phyloP scores from a whole-genome alignment of 2,329 filamentous ascomycete genomes.

The Helotiales sp. region DNA sequence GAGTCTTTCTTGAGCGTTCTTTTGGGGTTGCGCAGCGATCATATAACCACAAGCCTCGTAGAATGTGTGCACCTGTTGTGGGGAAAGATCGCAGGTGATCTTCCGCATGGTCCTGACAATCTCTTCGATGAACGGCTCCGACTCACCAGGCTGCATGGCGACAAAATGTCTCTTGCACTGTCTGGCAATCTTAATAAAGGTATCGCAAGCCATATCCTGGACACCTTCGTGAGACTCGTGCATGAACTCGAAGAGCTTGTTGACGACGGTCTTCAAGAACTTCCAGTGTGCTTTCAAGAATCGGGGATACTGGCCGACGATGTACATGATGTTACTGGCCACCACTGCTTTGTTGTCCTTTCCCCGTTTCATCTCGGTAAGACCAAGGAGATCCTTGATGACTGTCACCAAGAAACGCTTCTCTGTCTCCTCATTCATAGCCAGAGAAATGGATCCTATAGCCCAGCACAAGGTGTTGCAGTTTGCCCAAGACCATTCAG shows the following conservation, averaged over 20 bases:
- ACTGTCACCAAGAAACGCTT: constrained; percentile 98
- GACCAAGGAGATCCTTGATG: constrained; percentile 93
- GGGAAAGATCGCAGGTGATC: constrained; percentile 92
- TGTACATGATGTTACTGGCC: constrained; percentile 99
- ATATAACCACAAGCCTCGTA: constrained; percentile 99
- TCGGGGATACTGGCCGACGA: constrained; percentile 96
- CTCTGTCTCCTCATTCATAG: constrained; percentile 99
- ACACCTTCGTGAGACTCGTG: constrained; percentile 99
- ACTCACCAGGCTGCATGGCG: constrained; percentile 89
- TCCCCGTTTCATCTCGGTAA: constrained; percentile 98
- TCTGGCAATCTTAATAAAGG: constrained; percentile 99
- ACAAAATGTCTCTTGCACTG: constrained; percentile 98
- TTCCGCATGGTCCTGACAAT: constrained; percentile 95
- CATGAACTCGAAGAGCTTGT: constrained; percentile 99
- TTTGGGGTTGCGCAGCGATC: constrained; percentile 97
- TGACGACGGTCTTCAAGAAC: constrained; percentile 98
- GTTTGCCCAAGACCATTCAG: constrained; percentile 99
- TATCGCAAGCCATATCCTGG: constrained; percentile 99
- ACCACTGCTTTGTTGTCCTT: constrained; percentile 99
- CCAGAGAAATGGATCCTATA: constrained; percentile 95
- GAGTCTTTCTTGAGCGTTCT: constrained; percentile 87
- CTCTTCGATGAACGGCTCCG: constrained; percentile 96
- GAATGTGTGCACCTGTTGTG: constrained; percentile 97
- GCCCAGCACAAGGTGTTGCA: constrained; percentile 99
- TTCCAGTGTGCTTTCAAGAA: constrained; percentile 99